A percentile compares a stretch with the other conserved stretches of the same genome.
phyloP scores from a whole-genome alignment of 108 stramenopile genomes.

The Ochromonas danica region DNA sequence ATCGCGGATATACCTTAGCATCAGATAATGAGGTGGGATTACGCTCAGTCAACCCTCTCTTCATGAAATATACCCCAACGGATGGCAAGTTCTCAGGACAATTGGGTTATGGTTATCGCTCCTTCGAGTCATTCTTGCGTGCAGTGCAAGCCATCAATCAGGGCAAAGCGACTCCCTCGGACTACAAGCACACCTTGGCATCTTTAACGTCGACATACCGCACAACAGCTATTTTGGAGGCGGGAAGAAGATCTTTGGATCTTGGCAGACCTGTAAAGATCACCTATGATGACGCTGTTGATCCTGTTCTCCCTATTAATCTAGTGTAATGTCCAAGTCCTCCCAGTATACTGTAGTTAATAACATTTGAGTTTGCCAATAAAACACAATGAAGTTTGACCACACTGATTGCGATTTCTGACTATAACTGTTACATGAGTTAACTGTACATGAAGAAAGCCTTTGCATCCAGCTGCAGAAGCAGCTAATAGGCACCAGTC shows the following conservation, averaged over 20 bases:
- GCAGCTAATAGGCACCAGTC: too few species aligned
- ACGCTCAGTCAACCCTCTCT: slow-evolving; percentile 91
- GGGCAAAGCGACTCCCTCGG: slow-evolving; percentile 62
- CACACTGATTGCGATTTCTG: too few species aligned
- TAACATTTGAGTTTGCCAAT: too few species aligned
- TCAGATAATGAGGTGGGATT: slow-evolving; percentile 79
- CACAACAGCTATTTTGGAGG: slow-evolving; percentile 96
- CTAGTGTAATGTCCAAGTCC: too few species aligned
- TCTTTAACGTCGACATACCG: slow-evolving; percentile 87
- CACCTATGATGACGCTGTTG: slow-evolving; percentile 64
- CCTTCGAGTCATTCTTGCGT: slow-evolving; percentile 81
- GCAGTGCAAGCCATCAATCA: slow-evolving; percentile 61
- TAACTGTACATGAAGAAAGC: too few species aligned
- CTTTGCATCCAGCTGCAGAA: too few species aligned
- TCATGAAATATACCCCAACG: slow-evolving; percentile 98
- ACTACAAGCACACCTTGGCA: slow-evolving; percentile 81
- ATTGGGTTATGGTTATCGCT: slow-evolving; percentile 88
- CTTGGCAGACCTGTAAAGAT: slow-evolving; percentile 83
- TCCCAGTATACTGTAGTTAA: too few species aligned
- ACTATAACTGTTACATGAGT: too few species aligned
- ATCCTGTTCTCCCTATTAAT: not conserved
- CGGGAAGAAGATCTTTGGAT: slow-evolving; percentile 85
- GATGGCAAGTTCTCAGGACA: slow-evolving; percentile 88
- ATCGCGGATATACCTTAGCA: slow-evolving; percentile 90
- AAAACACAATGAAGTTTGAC: too few species aligned